These are phyloP conservation scores for Suillus bovinus DNA, from an alignment of 768 basidiomycete species.

Conservation along the genomic window DNA sequence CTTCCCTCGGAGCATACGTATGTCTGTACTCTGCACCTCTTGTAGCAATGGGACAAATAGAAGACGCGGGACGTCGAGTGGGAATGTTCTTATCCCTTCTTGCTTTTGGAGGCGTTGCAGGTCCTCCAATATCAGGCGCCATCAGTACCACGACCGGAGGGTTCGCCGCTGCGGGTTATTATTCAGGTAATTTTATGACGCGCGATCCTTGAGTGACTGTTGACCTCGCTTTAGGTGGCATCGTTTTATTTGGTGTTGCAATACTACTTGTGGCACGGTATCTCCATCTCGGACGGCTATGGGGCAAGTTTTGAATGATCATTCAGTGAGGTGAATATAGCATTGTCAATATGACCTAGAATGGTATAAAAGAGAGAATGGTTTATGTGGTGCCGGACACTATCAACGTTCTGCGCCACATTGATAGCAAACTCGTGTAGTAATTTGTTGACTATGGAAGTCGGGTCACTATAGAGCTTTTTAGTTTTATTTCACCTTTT, in stretches of 20 bases:
- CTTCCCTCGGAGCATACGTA: constrained; percentile 62
- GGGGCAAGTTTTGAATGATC: constrained; percentile 33
- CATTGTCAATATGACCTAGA: not conserved
- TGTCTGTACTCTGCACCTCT: constrained; percentile 57
- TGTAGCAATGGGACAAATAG: constrained; percentile 60
- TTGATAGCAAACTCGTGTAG: not conserved
- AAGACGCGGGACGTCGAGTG: too few species aligned
- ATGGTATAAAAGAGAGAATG: not conserved
- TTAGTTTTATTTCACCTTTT: not conserved
- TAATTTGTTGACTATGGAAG: not conserved
- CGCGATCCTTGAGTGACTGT: not conserved
- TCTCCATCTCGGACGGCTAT: constrained; percentile 39
- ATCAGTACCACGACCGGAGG: too few species aligned
- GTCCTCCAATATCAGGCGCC: too few species aligned
- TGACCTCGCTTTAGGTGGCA: constrained; percentile 30
- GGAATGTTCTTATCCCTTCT: too few species aligned
- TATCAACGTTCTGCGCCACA: not conserved
- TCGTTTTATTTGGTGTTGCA: constrained; percentile 42
- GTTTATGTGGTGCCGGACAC: not conserved
- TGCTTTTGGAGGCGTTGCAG: too few species aligned
- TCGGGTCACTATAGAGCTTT: not conserved
- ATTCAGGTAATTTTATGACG: constrained; percentile 30
- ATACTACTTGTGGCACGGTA: constrained; percentile 42
- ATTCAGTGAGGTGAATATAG: not conserved
- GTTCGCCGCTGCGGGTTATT: too few species aligned